Evolutionary conservation across 345 rosid genomes (phyloP), one percentile per base, ranked within the genome.

Genomic region (Salix exigua): DNA sequence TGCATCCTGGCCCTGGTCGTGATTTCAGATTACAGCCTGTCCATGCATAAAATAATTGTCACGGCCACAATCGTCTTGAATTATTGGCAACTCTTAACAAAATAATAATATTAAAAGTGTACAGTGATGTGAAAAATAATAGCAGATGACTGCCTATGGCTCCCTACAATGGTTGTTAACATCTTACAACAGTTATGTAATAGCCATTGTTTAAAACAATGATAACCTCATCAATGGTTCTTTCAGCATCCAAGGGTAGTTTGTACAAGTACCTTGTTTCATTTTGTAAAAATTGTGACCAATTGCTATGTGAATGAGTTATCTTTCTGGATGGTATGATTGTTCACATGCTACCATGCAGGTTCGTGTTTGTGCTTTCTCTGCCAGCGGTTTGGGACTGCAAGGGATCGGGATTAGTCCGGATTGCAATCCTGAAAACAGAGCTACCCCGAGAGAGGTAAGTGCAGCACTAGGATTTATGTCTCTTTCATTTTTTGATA

Each of bases 351-450:
- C n/a, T 7, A 25, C 72, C 37, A 0, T 70, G 65, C 89, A 96
- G 99, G 87, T 92, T 68, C 91, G 94, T 10, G 87, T 92, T 42
- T 96, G 98, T 87, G 97, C 99, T 72, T 96, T 96, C 81, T 87
- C 98, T 19, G 90, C 91, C 16, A 73, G 80, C 70, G 80, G 71
- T 66, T 44, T 93, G 75, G 90, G 89, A 73, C 75, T 96, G 67
- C 69, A 90, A 82, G 99, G 94, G 50, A 89, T 92, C 68, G 98
- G 89, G 68, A 93, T 96, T 64, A 87, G 94, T 77, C 99, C 98
- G 7, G 98, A 96, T 77, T 90, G 94, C 88, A 93, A 93, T 73
- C 98, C 98, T 63, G 88, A 89, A 72, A 83, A 82, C 78, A 86
- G 93, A 62, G 92, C 91, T 28, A 85, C 77, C 62, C 79, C 90